Percentiles rank a stretch among this genome's conserved stretches.
Evolutionary conservation across 2,329 filamentous ascomycete genomes (phyloP).

Genomic region (Hymenoscyphus fraxineus): DNA sequence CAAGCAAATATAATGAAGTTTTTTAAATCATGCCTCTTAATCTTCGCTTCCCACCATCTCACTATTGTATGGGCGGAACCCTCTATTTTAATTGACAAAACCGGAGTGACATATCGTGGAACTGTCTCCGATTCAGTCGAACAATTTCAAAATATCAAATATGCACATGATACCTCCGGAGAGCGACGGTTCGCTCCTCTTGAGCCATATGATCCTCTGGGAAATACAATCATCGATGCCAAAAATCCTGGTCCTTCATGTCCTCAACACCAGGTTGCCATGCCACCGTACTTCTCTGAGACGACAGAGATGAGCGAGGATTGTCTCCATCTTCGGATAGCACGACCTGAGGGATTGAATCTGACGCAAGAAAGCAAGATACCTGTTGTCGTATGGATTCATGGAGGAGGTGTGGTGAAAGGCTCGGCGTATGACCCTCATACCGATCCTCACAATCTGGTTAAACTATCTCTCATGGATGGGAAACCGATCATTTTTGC

Average conservation of each 20-base stretch:
- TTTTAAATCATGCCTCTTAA: background rate
- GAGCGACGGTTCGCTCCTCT: background rate
- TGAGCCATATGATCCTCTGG: background rate
- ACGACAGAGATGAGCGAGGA: conserved; percentile 10
- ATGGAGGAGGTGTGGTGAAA: conserved; percentile 9
- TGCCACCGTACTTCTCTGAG: conserved; percentile 8
- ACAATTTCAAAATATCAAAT: background rate
- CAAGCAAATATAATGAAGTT: background rate
- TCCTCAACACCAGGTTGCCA: background rate
- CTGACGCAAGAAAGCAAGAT: background rate
- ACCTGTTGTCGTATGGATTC: conserved; percentile 11
- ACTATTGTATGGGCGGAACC: background rate
- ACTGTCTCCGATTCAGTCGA: background rate
- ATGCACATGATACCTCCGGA: background rate
- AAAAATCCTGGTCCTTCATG: background rate
- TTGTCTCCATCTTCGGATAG: conserved; percentile 8
- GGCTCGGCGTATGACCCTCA: conserved; percentile 3
- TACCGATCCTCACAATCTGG: background rate
- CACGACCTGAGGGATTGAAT: background rate
- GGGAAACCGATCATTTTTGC: conserved; percentile 9
- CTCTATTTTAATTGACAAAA: background rate
- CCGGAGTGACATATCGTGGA: background rate
- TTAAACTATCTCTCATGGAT: background rate
- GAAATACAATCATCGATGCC: background rate
- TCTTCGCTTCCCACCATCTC: background rate